Base-by-base conservation (phyloP, 148 eudicot genomes). In the Rhododendron molle region DNA sequence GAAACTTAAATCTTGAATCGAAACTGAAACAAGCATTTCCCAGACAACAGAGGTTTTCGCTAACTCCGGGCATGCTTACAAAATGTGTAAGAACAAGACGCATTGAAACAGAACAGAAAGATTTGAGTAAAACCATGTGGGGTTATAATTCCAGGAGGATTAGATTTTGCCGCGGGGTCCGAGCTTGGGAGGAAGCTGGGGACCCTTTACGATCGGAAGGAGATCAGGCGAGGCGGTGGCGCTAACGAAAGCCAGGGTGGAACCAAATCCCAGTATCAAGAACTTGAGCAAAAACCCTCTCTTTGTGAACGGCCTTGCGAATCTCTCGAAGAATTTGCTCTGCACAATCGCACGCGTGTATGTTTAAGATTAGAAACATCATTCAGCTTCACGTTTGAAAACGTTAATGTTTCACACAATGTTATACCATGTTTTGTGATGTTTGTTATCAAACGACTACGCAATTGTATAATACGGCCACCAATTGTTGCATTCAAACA, bases 301-400 rank as follows among this genome's bases (percentile, higher is more conserved):
- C 96, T 97, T 97, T 58, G 99, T 93, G 93, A 97, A 97, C 47
- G 98, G 99, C 73, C 96, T 98, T 38, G 98, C 98, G 89, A 95
- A 97, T 88, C 98, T 95, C 93, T 95, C 98, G 81, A 95, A 97
- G 96, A 95, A 97, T 87, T 97, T 95, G 98, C 99, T 97, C 99
- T 97, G 94, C 91, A 91, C 13, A 69, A 71, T 78, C 40, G 43
- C 56, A 38, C 11, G 32, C 16, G 2, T 2, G 56, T 16, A 30
- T 32, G 12, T 30, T 30, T 8, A 18, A 76, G 28, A 34, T 56
- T 18, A 28, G 2, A 85, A 38, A 26, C 50, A 54, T 40, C 38
- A n/a, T n/a, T 15, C 23, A 82, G 52, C 26, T 67, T 77, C 54
- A 23, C 26, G 80, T 46, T 52, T 11, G 67, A 34, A 84, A 74